Percentiles rank a stretch among this genome's conserved stretches.
Evolutionary conservation across 805 yeast genomes (phyloP).

Genomic region (Hemisphaericaspora nanyangensis): DNA sequence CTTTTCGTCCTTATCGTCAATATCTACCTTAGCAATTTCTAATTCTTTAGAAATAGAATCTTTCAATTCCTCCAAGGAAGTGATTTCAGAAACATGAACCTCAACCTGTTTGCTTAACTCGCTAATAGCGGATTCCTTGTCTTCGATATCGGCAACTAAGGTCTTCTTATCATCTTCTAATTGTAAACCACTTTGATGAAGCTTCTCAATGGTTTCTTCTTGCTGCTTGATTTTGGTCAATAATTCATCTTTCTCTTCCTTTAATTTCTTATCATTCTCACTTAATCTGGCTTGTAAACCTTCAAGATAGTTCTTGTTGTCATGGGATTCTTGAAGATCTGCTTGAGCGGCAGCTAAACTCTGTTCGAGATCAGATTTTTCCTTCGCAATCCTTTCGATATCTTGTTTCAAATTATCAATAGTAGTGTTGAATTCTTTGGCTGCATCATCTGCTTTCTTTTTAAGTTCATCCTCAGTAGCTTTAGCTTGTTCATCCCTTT

Average conservation of each 20-base stretch:
- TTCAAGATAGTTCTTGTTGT: too few relatives aligned
- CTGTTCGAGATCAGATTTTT: background rate
- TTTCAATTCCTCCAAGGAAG: background rate
- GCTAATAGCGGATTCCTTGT: background rate
- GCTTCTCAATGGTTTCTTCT: background rate
- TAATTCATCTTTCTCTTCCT: background rate
- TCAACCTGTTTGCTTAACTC: background rate
- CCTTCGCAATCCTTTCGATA: background rate
- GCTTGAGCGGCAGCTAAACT: too few relatives aligned
- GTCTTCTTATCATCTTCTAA: background rate
- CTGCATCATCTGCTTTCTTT: background rate
- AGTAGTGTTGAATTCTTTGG: background rate
- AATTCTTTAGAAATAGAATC: background rate
- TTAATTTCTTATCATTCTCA: too few relatives aligned
- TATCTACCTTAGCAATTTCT: background rate
- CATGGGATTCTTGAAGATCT: too few relatives aligned
- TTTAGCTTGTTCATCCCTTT: background rate
- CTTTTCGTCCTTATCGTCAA: background rate
- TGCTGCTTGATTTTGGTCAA: background rate
- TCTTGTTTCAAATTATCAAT: background rate
- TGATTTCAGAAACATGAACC: background rate
- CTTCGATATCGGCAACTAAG: background rate
- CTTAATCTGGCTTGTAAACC: too few relatives aligned
- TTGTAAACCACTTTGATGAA: background rate
- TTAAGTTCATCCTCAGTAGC: background rate